These are phyloP conservation scores for Phytomonas sp. DNA, from an alignment of 208 protist genomes.

Conservation along the genomic window DNA sequence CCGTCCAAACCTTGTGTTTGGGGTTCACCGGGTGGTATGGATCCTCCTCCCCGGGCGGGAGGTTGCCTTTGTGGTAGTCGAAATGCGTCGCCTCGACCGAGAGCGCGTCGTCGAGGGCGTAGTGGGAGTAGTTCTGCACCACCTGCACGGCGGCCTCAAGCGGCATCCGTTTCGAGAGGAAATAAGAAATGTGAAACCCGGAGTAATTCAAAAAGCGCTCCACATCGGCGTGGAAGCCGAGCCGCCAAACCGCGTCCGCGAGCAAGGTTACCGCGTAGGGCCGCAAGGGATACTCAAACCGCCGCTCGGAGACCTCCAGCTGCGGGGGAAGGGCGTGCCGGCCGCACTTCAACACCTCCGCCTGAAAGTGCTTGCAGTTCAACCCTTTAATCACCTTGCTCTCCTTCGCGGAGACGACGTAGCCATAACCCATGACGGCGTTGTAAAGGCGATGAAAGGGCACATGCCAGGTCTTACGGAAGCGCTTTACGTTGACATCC, in stretches of 20 bases:
- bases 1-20: constrained; percentile 26
- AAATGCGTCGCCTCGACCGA: constrained; percentile 55
- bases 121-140: constrained; percentile 75
- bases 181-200: constrained; percentile 85
- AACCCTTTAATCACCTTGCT: constrained; percentile 64
- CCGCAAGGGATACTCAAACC: constrained; percentile 80
- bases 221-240: constrained; percentile 71
- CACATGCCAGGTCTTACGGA: constrained; percentile 86
- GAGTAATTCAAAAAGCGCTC: constrained; percentile 78
- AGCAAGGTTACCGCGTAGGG: constrained; percentile 83
- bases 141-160: constrained; percentile 58
- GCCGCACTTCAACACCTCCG: constrained; percentile 43
- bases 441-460: constrained; percentile 66
- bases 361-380: constrained; percentile 41
- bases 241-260: constrained; percentile 68
- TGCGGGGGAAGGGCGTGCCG: constrained; percentile 60
- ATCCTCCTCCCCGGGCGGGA: constrained; percentile 18
- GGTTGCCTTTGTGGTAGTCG: constrained; percentile 39
- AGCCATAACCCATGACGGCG: constrained; percentile 86
- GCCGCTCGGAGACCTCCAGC: constrained; percentile 22
- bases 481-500: constrained; percentile 86
- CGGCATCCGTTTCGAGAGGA: constrained; percentile 73
- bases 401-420: constrained; percentile 68
- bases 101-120: constrained; percentile 56
- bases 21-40: constrained; percentile 11